phyloP scores from a whole-genome alignment of 306 rosid species.

The Sindora glabra region DNA sequence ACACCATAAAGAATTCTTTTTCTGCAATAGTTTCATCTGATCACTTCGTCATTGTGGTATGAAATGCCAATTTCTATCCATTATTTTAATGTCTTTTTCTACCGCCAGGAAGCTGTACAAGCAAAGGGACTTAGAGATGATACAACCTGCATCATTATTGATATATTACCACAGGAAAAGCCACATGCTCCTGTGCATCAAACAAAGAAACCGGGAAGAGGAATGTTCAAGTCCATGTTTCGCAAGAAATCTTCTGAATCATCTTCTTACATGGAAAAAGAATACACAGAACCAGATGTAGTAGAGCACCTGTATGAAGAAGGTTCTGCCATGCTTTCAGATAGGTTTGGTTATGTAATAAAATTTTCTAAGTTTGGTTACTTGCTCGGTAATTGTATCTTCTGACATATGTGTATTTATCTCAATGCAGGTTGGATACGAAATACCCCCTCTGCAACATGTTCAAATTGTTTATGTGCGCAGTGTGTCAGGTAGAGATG shows the following conservation, averaged over 20 bases:
- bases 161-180: conserved; percentile 74
- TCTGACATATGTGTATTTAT: conserved; percentile 27
- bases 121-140: conserved; percentile 99
- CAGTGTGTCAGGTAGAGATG: conserved; percentile 90
- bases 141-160: conserved; percentile 91
- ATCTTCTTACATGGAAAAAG: conserved; percentile 60
- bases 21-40: too few species aligned
- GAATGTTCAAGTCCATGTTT: conserved; percentile 81
- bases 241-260: conserved; percentile 70
- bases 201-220: conserved; percentile 66
- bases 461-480: conserved; percentile 93
- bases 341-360: conserved; percentile 54
- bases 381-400: background rate
- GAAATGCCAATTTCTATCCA: background rate
- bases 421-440: conserved; percentile 83
- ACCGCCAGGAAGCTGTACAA: conserved; percentile 74
- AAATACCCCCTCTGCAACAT: conserved; percentile 96
- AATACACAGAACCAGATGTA: conserved; percentile 65
- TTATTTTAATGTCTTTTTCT: conserved; percentile 7
- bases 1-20: too few species aligned
- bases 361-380: background rate
- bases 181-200: conserved; percentile 44
- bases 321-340: conserved; percentile 95
- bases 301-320: conserved; percentile 88
- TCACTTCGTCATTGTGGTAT: background rate